Conservation (phyloP, 1,139 yeast species). For the Geotrichum histeridarum region DNA sequence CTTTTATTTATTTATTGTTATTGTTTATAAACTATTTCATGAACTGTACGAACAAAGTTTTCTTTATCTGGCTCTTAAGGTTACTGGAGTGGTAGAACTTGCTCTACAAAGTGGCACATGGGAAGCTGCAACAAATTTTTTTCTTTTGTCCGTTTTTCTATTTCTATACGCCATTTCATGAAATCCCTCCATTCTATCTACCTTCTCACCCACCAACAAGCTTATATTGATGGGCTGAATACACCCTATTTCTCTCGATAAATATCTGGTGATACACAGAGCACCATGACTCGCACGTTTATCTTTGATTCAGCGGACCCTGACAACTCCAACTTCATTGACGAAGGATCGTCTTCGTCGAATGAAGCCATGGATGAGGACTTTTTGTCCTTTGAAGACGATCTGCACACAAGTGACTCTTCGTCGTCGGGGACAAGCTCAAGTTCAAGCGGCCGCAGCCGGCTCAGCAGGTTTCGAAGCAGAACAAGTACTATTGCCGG, state of each 20-base stretch:
- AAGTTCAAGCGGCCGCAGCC: conserved; percentile 5
- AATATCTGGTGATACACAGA: not conserved
- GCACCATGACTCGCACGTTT: conserved; percentile 16
- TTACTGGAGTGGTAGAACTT: too few species aligned
- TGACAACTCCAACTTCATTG: conserved; percentile 14
- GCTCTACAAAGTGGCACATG: too few species aligned
- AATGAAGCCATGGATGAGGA: conserved; percentile 12
- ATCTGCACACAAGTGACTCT: conserved; percentile 7
- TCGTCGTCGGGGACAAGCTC: not conserved
- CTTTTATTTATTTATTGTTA: not conserved
- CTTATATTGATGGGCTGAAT: not conserved
- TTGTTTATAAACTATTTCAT: too few species aligned
- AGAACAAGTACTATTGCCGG: not conserved
- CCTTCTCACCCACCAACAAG: too few species aligned
- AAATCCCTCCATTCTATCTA: too few species aligned
- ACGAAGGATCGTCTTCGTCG: conserved; percentile 12
- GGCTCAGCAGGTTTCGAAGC: conserved; percentile 6
- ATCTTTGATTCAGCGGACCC: conserved; percentile 22
- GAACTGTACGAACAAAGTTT: too few species aligned
- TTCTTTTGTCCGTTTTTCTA: not conserved
- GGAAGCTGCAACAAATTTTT: not conserved
- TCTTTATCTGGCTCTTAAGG: too few species aligned
- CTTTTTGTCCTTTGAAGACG: conserved; percentile 10
- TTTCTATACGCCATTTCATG: too few species aligned
- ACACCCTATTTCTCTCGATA: not conserved